phyloP scores from a whole-genome alignment of 768 basidiomycete species.

The Leccinum barrowsii region DNA sequence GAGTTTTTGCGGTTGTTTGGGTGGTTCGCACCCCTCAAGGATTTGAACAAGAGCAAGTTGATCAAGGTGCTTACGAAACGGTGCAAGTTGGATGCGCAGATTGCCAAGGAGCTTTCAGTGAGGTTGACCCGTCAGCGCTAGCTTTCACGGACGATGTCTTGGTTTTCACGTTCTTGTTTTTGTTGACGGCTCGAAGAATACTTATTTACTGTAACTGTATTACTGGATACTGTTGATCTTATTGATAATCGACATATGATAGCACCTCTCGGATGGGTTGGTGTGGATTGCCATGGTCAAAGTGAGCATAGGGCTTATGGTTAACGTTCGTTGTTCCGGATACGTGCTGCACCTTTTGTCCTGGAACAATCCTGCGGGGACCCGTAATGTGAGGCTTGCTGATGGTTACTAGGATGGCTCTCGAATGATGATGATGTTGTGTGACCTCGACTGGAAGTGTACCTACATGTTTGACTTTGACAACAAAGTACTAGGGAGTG shows the following conservation, averaged over 20 bases:
- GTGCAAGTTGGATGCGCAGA: conserved; percentile 18
- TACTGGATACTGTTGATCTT: neutral
- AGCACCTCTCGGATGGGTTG: neutral
- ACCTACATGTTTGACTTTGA: too few relatives aligned
- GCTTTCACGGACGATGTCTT: neutral
- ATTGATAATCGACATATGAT: neutral
- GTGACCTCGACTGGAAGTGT: too few relatives aligned
- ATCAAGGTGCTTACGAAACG: conserved; percentile 22
- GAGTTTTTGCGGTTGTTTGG: conserved; percentile 19
- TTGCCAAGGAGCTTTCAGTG: conserved; percentile 15
- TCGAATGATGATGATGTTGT: too few relatives aligned
- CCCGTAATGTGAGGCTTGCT: too few relatives aligned
- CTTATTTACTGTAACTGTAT: neutral
- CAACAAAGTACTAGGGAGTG: too few relatives aligned
- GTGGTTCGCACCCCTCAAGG: conserved; percentile 12
- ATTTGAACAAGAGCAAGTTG: conserved; percentile 14
- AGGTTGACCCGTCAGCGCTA: conserved; percentile 3
- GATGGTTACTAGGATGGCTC: too few relatives aligned
- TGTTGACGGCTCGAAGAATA: neutral
- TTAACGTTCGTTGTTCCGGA: too few relatives aligned
- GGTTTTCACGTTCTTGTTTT: neutral
- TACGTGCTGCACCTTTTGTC: too few relatives aligned
- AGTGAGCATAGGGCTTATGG: too few relatives aligned
- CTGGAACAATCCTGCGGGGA: too few relatives aligned
- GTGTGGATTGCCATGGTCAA: too few relatives aligned